These are phyloP conservation scores for Wickerhamiella dianesei DNA, from an alignment of 805 yeast genomes.

Conservation along the genomic window DNA sequence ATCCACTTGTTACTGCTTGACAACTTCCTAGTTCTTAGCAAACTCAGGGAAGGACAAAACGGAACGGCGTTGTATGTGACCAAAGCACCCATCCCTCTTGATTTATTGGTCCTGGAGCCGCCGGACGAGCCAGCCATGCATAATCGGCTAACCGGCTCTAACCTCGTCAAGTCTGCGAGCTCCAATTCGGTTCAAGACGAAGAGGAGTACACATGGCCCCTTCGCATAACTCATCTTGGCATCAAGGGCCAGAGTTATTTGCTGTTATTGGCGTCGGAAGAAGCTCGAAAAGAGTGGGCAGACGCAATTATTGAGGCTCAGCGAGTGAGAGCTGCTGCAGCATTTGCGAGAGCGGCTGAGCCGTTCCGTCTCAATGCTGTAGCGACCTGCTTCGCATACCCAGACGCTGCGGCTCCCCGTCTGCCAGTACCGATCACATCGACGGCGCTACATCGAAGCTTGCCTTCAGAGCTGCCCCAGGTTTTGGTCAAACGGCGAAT, in stretches of 20 bases:
- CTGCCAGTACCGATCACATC: conserved; percentile 22
- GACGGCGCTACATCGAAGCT: conserved; percentile 24
- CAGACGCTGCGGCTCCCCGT: conserved; percentile 34
- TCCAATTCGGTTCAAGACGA: conserved; percentile 9
- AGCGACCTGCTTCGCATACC: conserved; percentile 53
- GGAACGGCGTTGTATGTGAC: conserved; percentile 26
- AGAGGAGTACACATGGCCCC: conserved; percentile 23
- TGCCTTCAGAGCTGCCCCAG: neutral
- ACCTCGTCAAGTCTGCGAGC: neutral
- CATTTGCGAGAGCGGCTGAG: conserved; percentile 30
- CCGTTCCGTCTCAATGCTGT: conserved; percentile 43
- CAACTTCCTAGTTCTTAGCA: conserved; percentile 39
- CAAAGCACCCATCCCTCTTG: conserved; percentile 29
- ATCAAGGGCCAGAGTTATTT: conserved; percentile 22
- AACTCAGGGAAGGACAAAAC: conserved; percentile 24
- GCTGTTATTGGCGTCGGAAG: conserved; percentile 21
- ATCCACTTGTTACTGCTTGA: conserved; percentile 49
- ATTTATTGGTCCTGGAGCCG: conserved; percentile 45
- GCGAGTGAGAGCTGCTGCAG: conserved; percentile 25
- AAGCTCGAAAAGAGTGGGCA: conserved; percentile 48
- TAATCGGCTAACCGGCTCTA: conserved; percentile 6
- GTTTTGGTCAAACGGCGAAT: conserved; percentile 25
- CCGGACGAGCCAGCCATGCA: conserved; percentile 26
- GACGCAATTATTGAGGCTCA: conserved; percentile 36
- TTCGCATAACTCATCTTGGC: conserved; percentile 27